Percentiles rank a stretch among this genome's conserved stretches.
Evolutionary conservation across 495 filamentous ascomycete species (phyloP).

Genomic region (Aspergillus wentii): DNA sequence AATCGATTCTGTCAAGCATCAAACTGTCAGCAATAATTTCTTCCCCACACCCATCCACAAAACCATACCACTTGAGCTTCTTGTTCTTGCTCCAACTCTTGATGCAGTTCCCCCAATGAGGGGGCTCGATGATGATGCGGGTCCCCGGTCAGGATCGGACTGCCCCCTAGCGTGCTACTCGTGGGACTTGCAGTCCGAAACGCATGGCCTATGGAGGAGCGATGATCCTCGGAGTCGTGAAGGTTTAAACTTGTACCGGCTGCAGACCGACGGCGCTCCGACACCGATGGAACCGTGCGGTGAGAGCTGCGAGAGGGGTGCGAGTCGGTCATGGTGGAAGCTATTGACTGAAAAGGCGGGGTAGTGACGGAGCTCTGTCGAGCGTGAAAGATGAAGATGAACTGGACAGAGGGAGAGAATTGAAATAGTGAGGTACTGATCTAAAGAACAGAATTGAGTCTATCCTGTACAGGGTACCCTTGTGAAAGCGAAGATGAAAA

Average conservation of each 20-base stretch:
- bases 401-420: conserved; percentile 65
- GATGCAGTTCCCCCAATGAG: conserved; percentile 90
- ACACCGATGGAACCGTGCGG: conserved; percentile 43
- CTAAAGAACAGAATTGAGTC: no score
- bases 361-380: conserved; percentile 22
- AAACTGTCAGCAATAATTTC: conserved; percentile 4
- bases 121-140: conserved; percentile 67
- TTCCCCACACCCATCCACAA: neutral
- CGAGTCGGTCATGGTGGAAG: conserved; percentile 11
- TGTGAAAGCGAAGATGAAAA: no score
- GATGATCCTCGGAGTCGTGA: conserved; percentile 55
- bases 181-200: conserved; percentile 54
- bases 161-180: conserved; percentile 49
- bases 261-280: conserved; percentile 52
- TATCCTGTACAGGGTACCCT: no score
- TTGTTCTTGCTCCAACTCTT: conserved; percentile 92
- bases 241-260: conserved; percentile 70
- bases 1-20: conserved; percentile 67
- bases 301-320: conserved; percentile 48
- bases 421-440: conserved; percentile 73
- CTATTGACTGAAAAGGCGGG: neutral
- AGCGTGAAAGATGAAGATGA: conserved; percentile 40
- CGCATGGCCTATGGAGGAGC: conserved; percentile 41
- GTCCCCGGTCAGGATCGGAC: conserved; percentile 54
- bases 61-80: conserved; percentile 78